A percentile compares a stretch with the other conserved stretches of the same genome.
phyloP scores from a whole-genome alignment of 2,329 filamentous ascomycete genomes.

The Colletotrichum sp. region DNA sequence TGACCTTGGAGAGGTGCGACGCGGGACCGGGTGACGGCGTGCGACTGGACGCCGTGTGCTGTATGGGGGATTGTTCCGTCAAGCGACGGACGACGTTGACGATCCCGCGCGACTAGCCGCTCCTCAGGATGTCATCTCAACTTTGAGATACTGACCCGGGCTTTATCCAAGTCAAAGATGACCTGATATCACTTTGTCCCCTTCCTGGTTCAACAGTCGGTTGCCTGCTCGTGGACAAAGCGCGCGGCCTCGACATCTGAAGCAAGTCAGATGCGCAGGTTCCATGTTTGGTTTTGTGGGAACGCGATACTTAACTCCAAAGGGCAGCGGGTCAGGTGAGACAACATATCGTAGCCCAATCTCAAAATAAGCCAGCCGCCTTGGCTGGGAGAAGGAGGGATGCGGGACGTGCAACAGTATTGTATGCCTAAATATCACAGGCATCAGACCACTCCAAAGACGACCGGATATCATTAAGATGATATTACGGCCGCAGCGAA shows the following conservation, averaged over 20 bases:
- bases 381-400: neutral
- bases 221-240: neutral
- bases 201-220: neutral
- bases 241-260: neutral
- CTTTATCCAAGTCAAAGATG: neutral
- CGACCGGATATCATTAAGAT: neutral
- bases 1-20: neutral
- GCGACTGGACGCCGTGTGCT: neutral
- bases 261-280: neutral
- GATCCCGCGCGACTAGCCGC: neutral
- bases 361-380: neutral
- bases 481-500: neutral
- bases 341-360: neutral
- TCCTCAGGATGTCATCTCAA: neutral
- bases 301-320: neutral
- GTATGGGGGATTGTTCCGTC: neutral
- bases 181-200: neutral
- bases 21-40: neutral
- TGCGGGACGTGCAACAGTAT: neutral
- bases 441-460: neutral
- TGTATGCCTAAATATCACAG: neutral
- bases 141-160: neutral
- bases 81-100: neutral
- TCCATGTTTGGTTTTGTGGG: neutral
- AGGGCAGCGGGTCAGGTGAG: neutral